Evolutionary conservation across 306 rosid genomes (phyloP).

Genomic region (Vicia villosa): DNA sequence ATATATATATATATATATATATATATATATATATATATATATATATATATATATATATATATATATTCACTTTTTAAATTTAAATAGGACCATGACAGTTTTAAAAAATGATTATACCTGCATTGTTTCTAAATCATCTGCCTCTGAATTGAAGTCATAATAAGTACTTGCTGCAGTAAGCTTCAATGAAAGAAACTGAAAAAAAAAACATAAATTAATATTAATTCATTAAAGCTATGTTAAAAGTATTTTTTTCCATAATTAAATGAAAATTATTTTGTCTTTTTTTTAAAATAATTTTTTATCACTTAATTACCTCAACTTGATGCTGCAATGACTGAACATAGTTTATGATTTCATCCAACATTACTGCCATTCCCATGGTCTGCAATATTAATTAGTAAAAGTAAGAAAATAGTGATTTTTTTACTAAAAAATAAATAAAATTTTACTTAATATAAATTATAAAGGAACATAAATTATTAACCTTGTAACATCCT

Average conservation of each 20-base stretch:
- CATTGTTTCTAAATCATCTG: conserved; percentile 67
- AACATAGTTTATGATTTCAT: conserved; percentile 94
- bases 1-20: no score
- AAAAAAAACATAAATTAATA: conserved; percentile 15
- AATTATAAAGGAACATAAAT: conserved; percentile 7
- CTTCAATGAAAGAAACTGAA: conserved; percentile 95
- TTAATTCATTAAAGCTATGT: background rate
- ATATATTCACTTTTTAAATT: no score
- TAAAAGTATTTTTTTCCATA: background rate
- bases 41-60: no score
- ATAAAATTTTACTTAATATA: background rate
- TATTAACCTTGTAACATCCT: conserved; percentile 84
- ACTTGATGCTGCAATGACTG: conserved; percentile 97
- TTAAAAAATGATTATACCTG: conserved; percentile 52
- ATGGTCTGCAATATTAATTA: conserved; percentile 64
- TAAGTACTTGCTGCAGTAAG: conserved; percentile 82
- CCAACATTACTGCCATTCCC: conserved; percentile 99
- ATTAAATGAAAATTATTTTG: background rate
- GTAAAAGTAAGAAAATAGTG: background rate
- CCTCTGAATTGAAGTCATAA: conserved; percentile 81
- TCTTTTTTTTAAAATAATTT: background rate
- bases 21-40: no score
- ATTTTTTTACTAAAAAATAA: background rate
- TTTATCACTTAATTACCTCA: conserved; percentile 64
- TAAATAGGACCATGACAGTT: conserved; percentile 1